phyloP scores from a whole-genome alignment of 306 rosid species.

The Prunus salicina region DNA sequence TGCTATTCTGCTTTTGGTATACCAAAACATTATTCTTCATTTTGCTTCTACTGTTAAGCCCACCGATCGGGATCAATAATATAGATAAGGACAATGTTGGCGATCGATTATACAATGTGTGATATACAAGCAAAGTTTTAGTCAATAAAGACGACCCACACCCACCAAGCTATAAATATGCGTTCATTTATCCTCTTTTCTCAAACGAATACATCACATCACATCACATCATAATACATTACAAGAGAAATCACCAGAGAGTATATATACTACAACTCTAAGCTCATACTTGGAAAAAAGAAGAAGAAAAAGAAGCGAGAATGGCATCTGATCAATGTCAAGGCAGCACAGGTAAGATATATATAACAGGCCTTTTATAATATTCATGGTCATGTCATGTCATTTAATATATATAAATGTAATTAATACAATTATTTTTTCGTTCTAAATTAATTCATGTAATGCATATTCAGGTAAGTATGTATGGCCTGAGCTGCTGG shows the following conservation, averaged over 20 bases:
- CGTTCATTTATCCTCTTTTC: not conserved
- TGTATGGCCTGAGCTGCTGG: slow-evolving; percentile 59
- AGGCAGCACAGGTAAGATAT: not conserved
- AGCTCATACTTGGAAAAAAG: not conserved
- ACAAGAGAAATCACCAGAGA: not conserved
- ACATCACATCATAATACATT: not conserved
- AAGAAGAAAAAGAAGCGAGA: not conserved
- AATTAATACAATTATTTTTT: not conserved
- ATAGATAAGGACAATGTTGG: too few relatives aligned
- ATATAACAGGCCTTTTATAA: too few relatives aligned
- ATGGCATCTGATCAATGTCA: not conserved
- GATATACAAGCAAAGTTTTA: not conserved
- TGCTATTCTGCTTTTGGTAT: not conserved
- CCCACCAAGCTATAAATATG: not conserved
- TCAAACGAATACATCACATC: not conserved
- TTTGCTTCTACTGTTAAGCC: not conserved
- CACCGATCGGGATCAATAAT: not conserved
- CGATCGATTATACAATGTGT: too few relatives aligned
- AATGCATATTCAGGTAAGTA: slow-evolving; percentile 23
- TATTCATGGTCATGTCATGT: too few relatives aligned
- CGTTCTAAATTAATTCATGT: not conserved
- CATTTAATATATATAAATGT: not conserved
- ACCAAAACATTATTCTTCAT: not conserved
- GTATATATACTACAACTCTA: not conserved
- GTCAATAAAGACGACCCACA: not conserved